Base-by-base conservation (phyloP, 2,329 filamentous ascomycete species). In the Thermomyces lanuginosus region DNA sequence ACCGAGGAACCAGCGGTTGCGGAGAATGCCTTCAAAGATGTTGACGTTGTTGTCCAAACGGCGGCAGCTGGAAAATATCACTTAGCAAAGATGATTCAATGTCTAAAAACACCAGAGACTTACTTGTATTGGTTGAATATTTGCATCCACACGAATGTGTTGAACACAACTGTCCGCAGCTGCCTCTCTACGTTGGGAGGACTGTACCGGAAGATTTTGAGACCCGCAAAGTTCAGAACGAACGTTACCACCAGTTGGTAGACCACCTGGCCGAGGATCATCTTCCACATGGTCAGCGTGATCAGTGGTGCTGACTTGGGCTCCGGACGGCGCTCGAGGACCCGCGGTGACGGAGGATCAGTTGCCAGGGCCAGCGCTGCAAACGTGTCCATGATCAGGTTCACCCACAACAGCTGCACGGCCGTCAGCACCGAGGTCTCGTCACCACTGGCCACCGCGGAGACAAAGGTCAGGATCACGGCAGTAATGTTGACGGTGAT, bases 351-450 rank as follows among this genome's bases (percentile, higher is more conserved):
- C 0, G 71, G 71, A 3, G 67, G 65, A 37, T 76, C 71, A 1
- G 71, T 76, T 4, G 71, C 71, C 24, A 75, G 58, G 6, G 69
- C 71, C 16, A 76, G 63, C 8, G 71, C 71, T 2, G 71, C 71
- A 33, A 76, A 72, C 4, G 71, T 74, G 39, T 75, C 70, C 70
- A 76, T 76, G 42, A 76, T 76, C 24, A 76, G 52, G 42, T 76
- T 76, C 26, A 76, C 68, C 72, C 72, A 76, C 17, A 76, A 58
- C 22, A 76, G 60, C 38, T 76, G 72, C 1, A 76, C 70, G 1
- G 73, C 70, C 1, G 66, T 73, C 22, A 76, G 62, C 2, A 76
- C 67, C 4, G 71, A 68, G 22, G 63, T 49, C 51, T 66, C 63
- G 7, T 64, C 53, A 4, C 54, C 45, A 30, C 60, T 63, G 6